Base-by-base conservation (phyloP, 306 rosid species). In the Gastrolobium bilobum region DNA sequence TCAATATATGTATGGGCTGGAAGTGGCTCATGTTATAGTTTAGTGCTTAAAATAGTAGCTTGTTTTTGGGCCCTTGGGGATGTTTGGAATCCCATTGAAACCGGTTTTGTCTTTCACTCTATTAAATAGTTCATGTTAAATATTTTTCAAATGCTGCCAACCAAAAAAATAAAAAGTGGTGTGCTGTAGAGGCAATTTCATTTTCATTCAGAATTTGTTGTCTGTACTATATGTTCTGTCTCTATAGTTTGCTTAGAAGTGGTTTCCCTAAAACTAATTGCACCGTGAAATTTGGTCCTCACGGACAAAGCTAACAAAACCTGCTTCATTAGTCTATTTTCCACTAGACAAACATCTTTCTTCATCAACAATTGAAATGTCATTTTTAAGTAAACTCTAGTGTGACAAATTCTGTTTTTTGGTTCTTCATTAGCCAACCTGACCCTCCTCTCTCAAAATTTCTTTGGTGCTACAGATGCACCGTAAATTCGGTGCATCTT, bases 271-370 rank as follows among this genome's bases (percentile, higher is more conserved):
- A 47, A 47, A 31, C 39, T n/a, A 9, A 31, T 56, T 51, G 13
- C 38, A 48, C 46, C 33, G 20, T 60, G 52, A 47, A 46, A 75
- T 13, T 31, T 68, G 66, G 64, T 76, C 50, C 8, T 69, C 3
- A 66, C 34, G 0, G 81, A 73, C 87, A 83, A 73, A 0, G 26
- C 65, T 73, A 79, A 74, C 81, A 66, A 73, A 58, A 83, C 53
- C 50, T 51, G 15, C 13, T 60, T 73, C 69, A 83, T 74, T 60
- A 79, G 78, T 79, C 87, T 83, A 79, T 73, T 83, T 74, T 68
- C 33, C 39, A 48, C 37, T 58, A 50, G 87, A 79, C 81, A 83
- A 73, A 39, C 71, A 39, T 58, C 65, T 71, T 57, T 79, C 7
- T 9, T 50, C 74, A 79, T 26, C 46, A 47, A 26, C 30, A 56